Conservation (phyloP, 2,329 filamentous ascomycete species). For the Lizonia empirigonia region DNA sequence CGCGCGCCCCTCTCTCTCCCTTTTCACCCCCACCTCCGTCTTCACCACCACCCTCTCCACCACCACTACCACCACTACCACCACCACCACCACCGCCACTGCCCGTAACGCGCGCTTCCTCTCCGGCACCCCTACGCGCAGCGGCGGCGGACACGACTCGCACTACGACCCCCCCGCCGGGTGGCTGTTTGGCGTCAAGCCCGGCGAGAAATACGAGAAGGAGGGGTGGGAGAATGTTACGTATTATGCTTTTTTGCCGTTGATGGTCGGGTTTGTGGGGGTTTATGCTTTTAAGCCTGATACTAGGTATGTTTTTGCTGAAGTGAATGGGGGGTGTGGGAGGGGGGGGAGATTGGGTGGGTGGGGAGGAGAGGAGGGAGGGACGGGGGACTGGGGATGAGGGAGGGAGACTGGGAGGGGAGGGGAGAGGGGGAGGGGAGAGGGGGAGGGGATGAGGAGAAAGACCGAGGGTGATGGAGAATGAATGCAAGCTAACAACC, state of each 20-base stretch:
- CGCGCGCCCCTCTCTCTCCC: slow-evolving; percentile 7
- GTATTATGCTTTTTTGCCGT: slow-evolving; percentile 81
- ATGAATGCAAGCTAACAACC: slow-evolving; percentile 22
- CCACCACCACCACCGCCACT: too few relatives aligned
- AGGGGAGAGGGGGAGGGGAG: background rate
- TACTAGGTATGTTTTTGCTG: slow-evolving; percentile 79
- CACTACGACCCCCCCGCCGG: slow-evolving; percentile 89
- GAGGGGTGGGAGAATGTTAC: slow-evolving; percentile 95
- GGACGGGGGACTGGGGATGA: background rate
- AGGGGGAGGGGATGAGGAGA: background rate
- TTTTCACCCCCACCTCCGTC: too few relatives aligned
- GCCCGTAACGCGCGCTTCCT: slow-evolving; percentile 23
- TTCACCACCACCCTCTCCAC: slow-evolving; percentile 9
- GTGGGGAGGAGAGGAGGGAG: background rate
- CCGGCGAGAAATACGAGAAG: slow-evolving; percentile 91
- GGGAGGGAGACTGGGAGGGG: background rate
- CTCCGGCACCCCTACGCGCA: slow-evolving; percentile 27
- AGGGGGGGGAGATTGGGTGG: background rate
- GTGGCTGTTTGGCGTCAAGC: slow-evolving; percentile 93
- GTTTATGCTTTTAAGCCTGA: slow-evolving; percentile 93
- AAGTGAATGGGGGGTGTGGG: background rate
- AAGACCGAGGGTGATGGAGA: background rate
- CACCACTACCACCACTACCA: slow-evolving; percentile 1
- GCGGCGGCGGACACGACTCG: slow-evolving; percentile 61
- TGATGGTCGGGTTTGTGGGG: slow-evolving; percentile 12